A percentile compares a stretch with the other conserved stretches of the same genome.
phyloP scores from a whole-genome alignment of 2,329 filamentous ascomycete species.

The Venturia carpophila region DNA sequence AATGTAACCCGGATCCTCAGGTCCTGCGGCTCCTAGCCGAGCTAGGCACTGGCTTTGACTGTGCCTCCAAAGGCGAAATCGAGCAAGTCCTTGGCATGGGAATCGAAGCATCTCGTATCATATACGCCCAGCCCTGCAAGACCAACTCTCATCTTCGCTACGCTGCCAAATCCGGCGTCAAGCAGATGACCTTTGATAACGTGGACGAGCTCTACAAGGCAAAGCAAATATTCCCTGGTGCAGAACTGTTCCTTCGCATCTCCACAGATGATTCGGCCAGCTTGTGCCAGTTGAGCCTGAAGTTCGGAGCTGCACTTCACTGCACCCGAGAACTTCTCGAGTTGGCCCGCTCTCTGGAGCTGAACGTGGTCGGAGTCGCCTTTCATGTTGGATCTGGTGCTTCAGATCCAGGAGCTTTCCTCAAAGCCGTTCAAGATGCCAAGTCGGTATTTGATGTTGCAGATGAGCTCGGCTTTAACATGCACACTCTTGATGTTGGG shows the following conservation, averaged over 20 bases:
- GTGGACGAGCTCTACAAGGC: constrained; percentile 97
- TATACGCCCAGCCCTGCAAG: constrained; percentile 99
- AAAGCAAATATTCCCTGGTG: constrained; percentile 79
- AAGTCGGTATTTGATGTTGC: constrained; percentile 84
- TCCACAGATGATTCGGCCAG: constrained; percentile 92
- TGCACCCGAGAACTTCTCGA: constrained; percentile 67
- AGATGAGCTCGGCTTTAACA: constrained; percentile 62
- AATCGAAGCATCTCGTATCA: constrained; percentile 81
- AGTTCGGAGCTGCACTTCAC: constrained; percentile 90
- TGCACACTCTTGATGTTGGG: constrained; percentile 87
- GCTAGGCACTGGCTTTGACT: constrained; percentile 93
- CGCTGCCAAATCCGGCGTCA: constrained; percentile 74
- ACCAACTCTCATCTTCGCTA: constrained; percentile 96
- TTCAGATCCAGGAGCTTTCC: constrained; percentile 83
- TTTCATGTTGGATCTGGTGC: constrained; percentile 98
- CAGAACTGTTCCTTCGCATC: constrained; percentile 90
- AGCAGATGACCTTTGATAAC: constrained; percentile 99
- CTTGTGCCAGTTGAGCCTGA: constrained; percentile 89
- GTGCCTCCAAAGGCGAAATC: constrained; percentile 95
- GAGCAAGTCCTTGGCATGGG: constrained; percentile 81
- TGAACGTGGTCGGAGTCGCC: constrained; percentile 91
- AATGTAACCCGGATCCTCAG: constrained; percentile 93
- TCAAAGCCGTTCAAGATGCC: constrained; percentile 85
- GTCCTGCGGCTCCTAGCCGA: constrained; percentile 80
- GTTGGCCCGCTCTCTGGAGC: constrained; percentile 69